These are phyloP conservation scores for Citrus cavaleriei DNA, from an alignment of 345 rosid species.

Conservation along the genomic window DNA sequence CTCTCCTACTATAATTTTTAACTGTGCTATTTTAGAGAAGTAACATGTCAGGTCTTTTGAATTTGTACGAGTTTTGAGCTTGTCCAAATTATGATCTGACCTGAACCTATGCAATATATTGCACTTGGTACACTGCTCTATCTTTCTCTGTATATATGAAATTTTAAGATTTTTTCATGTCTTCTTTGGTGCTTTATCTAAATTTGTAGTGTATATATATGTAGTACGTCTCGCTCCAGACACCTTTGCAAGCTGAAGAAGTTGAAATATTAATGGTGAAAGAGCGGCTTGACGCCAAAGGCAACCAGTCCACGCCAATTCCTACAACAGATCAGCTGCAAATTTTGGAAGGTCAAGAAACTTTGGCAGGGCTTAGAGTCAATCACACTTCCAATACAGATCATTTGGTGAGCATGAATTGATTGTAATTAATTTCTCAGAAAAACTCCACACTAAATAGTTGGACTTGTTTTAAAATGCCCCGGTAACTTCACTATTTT, in stretches of 20 bases:
- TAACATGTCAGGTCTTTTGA: neutral
- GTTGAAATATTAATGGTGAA: conserved; percentile 57
- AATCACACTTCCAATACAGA: conserved; percentile 26
- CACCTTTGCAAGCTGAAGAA: conserved; percentile 60
- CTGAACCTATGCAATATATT: too few species aligned
- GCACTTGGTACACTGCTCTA: neutral
- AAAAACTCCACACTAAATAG: neutral
- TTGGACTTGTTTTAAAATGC: neutral
- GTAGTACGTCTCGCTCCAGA: conserved; percentile 73
- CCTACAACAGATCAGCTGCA: conserved; percentile 40
- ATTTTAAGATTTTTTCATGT: neutral
- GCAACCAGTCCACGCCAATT: conserved; percentile 16
- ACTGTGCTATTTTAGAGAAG: conserved; percentile 3
- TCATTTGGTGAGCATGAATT: conserved; percentile 37
- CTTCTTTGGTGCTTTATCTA: neutral
- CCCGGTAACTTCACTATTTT: neutral
- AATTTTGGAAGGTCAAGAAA: conserved; percentile 54
- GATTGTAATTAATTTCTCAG: neutral
- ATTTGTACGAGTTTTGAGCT: neutral
- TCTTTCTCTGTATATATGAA: too few species aligned
- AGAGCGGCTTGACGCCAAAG: conserved; percentile 27
- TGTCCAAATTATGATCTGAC: too few species aligned
- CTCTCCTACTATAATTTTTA: conserved; percentile 24
- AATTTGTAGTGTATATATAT: neutral
- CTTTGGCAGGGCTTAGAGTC: conserved; percentile 34